Evolutionary conservation across 768 basidiomycete genomes (phyloP).

Genomic region (Floccularia luteovirens): DNA sequence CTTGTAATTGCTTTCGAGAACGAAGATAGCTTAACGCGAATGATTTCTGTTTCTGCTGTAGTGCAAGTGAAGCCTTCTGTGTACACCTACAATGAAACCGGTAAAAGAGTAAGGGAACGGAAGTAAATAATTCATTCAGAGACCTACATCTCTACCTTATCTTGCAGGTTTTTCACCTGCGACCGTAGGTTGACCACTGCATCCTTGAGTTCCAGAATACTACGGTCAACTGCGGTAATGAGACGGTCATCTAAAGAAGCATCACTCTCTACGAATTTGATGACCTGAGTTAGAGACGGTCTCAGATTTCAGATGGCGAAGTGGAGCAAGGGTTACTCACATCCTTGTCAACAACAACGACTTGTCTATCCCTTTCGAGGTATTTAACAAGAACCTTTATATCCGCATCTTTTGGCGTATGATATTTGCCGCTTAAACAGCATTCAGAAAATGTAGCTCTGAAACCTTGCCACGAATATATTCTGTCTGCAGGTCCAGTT

Average conservation of each 20-base stretch:
- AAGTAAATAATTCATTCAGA: conserved; percentile 7
- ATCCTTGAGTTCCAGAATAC: conserved; percentile 73
- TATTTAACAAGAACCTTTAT: conserved; percentile 65
- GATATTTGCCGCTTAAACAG: conserved; percentile 17
- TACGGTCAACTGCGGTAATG: conserved; percentile 75
- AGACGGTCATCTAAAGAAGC: conserved; percentile 24
- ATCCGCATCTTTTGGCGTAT: conserved; percentile 51
- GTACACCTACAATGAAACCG: conserved; percentile 44
- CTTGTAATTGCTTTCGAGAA: conserved; percentile 75
- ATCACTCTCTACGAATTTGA: conserved; percentile 62
- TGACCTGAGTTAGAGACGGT: conserved; percentile 36
- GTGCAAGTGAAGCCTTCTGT: conserved; percentile 52
- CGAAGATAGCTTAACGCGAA: conserved; percentile 74
- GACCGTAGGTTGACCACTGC: conserved; percentile 59
- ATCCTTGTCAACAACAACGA: conserved; percentile 57
- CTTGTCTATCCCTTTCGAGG: conserved; percentile 67
- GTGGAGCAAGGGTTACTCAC: conserved; percentile 30
- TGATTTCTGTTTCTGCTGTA: conserved; percentile 64
- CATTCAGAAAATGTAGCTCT: conserved; percentile 45
- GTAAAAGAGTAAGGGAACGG: not conserved
- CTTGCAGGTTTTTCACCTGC: conserved; percentile 65
- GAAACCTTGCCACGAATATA: conserved; percentile 61
- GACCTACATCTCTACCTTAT: conserved; percentile 70
- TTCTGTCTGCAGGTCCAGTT: conserved; percentile 44
- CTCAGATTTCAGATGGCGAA: not conserved